Evolutionary conservation across 1,284 basidiomycete species (phyloP), one percentile per base, ranked within the genome.

Genomic region (Agaricales sp.): DNA sequence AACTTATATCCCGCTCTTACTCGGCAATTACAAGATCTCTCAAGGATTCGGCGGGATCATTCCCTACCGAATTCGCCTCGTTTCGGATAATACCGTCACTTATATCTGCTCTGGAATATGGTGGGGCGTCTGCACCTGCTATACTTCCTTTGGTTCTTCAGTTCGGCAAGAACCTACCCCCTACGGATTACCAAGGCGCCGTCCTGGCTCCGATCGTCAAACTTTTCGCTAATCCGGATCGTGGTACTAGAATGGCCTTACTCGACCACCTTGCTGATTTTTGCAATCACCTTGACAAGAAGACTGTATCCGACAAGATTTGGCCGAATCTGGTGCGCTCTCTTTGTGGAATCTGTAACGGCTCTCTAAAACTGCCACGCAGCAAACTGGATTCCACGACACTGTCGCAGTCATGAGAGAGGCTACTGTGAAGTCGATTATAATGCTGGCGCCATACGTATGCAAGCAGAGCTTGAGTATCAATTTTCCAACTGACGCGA

Each of bases 301-400:
- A 84, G 63, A 80, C 74, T 0, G 90, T 98, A 1, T 75, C 75
- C 43, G 88, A 95, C 47, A 91, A 90, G 61, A 77, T 99, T 12
- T 99, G 94, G 82, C 94, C 95, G 1, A 78, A 93, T 67, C 69
- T 99, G 43, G 89, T 94, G 52, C 51, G 82, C 62, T 50, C 39
- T 26, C 43, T 26, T 23, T 3, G 19, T 21, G 21, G n/a, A n/a
- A 26, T 26, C 11, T 43, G 6, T 46, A n/a, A 24, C 25, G 24
- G n/a, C 20, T 23, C 30, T 21, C 22, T 23, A 45, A 11, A 22
- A 26, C 26, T 26, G 6, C 26, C 35, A 11, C 45, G 49, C 55
- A 92, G 92, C 79, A 89, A 82, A 92, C 92, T 2, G 96, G 96
- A 0, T 98, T 99, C 61, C 78, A 86, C 2, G 96, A 99, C 62